Conservation (phyloP, 129 eudicot genomes). For the Heracleum sosnowskyi region DNA sequence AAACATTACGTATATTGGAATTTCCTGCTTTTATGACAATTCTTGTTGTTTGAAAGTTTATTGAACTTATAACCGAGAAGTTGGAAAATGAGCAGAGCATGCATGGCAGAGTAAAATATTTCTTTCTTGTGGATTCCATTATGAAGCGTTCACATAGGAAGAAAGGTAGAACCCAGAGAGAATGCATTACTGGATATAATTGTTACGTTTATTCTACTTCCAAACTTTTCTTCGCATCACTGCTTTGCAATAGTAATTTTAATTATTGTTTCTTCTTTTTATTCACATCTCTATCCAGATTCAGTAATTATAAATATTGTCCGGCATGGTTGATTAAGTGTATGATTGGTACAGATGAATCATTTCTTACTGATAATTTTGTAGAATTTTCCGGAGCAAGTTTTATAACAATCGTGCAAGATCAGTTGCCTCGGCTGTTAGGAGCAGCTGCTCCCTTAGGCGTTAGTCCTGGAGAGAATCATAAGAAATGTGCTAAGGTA, state of each 20-base stretch:
- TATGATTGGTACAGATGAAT: conserved; percentile 9
- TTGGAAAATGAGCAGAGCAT: too few species aligned
- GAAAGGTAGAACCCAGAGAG: too few species aligned
- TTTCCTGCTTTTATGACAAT: neutral
- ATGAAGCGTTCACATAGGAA: too few species aligned
- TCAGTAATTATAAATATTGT: neutral
- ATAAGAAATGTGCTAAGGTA: conserved; percentile 83
- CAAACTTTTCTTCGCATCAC: too few species aligned
- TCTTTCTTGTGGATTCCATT: too few species aligned
- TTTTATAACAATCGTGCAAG: neutral
- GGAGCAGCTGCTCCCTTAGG: conserved; percentile 88
- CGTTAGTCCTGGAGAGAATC: conserved; percentile 71
- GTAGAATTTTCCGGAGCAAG: neutral
- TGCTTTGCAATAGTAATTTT: neutral
- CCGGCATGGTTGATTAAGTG: conserved; percentile 84
- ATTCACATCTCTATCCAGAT: too few species aligned
- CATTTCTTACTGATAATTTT: neutral
- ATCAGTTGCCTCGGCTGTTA: conserved; percentile 23
- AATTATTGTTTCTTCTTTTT: neutral
- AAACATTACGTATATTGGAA: neutral
- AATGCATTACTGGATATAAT: too few species aligned
- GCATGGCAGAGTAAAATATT: too few species aligned
- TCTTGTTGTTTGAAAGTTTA: neutral
- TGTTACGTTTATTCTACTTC: neutral
- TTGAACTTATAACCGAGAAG: too few species aligned